Percentiles rank a stretch among this genome's conserved stretches.
These are phyloP conservation scores for Penicillium goetzii DNA, from an alignment of 495 filamentous ascomycete species.

Conservation along the genomic window DNA sequence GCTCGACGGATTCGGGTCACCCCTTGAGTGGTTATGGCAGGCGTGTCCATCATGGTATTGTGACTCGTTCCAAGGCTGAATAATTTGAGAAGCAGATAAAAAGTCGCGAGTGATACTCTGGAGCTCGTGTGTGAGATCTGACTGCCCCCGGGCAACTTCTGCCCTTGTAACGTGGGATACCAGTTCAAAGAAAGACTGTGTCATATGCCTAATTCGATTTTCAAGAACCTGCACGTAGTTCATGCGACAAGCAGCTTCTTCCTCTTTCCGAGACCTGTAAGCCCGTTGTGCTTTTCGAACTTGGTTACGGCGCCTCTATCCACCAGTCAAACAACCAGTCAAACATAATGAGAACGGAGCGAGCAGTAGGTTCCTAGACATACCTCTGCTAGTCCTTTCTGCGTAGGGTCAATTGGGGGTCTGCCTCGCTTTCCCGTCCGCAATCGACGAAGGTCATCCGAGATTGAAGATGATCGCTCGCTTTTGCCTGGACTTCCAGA, in stretches of 20 bases:
- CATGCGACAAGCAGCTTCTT: not conserved
- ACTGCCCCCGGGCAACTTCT: not conserved
- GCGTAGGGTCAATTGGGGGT: not conserved
- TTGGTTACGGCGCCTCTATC: not conserved
- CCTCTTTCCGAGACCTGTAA: not conserved
- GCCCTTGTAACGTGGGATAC: not conserved
- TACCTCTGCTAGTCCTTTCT: not conserved
- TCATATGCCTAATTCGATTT: not conserved
- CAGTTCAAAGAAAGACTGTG: not conserved
- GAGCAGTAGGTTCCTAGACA: not conserved
- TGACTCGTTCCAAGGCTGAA: not conserved
- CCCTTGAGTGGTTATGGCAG: not conserved
- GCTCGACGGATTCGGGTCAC: not conserved
- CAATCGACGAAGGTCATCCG: not conserved
- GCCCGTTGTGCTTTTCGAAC: not conserved
- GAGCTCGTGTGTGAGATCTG: not conserved
- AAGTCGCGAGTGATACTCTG: not conserved
- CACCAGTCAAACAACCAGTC: not conserved
- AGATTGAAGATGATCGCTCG: not conserved
- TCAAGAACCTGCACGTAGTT: not conserved
- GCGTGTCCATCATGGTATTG: not conserved
- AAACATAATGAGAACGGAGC: not conserved
- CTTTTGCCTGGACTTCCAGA: not conserved
- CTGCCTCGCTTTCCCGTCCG: not conserved
- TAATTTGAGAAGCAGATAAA: not conserved